Evolutionary conservation across 495 filamentous ascomycete species (phyloP), one percentile per base, ranked within the genome.

Genomic region (Penicillium cinerascens): DNA sequence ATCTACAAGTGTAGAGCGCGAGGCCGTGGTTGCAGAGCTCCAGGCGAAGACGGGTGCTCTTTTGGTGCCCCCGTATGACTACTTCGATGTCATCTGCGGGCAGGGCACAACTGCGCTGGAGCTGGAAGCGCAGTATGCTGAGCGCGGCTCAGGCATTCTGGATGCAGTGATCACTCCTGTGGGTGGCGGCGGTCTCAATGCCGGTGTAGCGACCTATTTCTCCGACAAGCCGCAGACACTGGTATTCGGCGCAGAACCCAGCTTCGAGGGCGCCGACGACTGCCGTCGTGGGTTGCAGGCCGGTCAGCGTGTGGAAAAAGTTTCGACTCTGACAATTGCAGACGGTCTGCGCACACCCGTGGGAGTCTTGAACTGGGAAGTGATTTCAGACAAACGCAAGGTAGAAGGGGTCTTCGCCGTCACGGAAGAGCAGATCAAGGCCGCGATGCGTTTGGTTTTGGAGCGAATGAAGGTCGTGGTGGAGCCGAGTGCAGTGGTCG

Each of bases 221-320:
- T 71, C 80, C 20, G 83, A 82, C 15, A 89, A 86, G 1, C 71
- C 78, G 13, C 13, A 44, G 2, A 85, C 79, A 35, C 66, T 60
- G 7, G 89, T 97, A 39, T 97, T 95, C 71, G 92, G 92, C n/a
- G 86, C 92, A 4, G 93, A 97, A 70, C 93, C 93, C 0, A 82
- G 75, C 27, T 90, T 89, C 68, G 68, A 93, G 58, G 91, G 88
- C 47, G 92, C 85, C 5, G 89, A 97, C 71, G 93, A 97, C 72
- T 84, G 79, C 37, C 76, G 80, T 36, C 72, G 87, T 1, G 90
- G 88, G 0, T 72, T 95, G 27, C 75, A 75, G 51, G 69, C 77
- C 0, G 82, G 82, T 15, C 51, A 73, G 52, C 77, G 91, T 25
- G 77, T 97, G 20, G 67, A 77, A 46, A 65, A 52, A 0, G 92